Evolutionary conservation across 768 basidiomycete species (phyloP).

Genomic region (Naganishia kalamii): DNA sequence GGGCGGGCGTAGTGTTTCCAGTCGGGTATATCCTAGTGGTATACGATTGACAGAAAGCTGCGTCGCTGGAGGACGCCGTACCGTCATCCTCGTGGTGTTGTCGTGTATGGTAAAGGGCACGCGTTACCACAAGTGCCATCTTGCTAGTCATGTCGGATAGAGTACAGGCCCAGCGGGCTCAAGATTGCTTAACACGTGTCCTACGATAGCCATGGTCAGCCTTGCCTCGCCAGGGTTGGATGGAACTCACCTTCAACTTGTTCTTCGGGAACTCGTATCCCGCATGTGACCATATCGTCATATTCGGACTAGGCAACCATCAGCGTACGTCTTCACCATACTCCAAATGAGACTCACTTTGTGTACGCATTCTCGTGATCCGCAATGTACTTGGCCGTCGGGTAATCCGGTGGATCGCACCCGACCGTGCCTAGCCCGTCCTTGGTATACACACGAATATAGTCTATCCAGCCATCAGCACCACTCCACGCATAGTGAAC

Average conservation of each 20-base stretch:
- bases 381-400: conserved; percentile 72
- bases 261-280: conserved; percentile 13
- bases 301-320: not conserved
- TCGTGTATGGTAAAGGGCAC: no score
- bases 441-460: conserved; percentile 69
- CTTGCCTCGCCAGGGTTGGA: not conserved
- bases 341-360: not conserved
- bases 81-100: not conserved
- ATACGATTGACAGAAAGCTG: not conserved
- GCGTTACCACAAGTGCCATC: no score
- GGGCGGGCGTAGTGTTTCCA: not conserved
- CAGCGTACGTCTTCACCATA: not conserved
- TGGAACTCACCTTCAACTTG: conserved; percentile 16
- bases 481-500: conserved; percentile 40
- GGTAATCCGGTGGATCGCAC: conserved; percentile 71
- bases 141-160: not conserved
- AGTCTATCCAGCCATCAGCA: conserved; percentile 69
- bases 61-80: not conserved
- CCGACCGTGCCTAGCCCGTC: conserved; percentile 57
- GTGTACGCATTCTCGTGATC: conserved; percentile 26
- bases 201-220: not conserved
- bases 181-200: not conserved
- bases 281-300: conserved; percentile 1
- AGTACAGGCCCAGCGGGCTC: no score
- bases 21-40: not conserved